Conservation (phyloP, 164 flowering plant species). For the Santalum album region DNA sequence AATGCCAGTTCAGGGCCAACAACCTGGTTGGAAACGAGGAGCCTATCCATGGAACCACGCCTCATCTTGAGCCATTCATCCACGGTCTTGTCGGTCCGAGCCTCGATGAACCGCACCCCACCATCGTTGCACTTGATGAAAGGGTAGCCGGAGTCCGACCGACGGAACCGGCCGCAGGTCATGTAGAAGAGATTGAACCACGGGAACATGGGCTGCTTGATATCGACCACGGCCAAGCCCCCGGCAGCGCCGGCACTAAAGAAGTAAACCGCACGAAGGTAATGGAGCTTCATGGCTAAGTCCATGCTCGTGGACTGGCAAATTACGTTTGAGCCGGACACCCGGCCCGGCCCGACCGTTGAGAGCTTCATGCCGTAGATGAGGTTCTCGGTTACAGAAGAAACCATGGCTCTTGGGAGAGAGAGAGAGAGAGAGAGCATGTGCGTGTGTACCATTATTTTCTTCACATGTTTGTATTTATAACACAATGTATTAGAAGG, state of each 20-base stretch:
- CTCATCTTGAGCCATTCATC: background rate
- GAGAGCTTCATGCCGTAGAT: background rate
- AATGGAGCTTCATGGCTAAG: background rate
- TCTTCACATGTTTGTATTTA: no score
- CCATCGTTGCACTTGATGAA: background rate
- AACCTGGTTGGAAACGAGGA: background rate
- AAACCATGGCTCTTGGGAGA: no score
- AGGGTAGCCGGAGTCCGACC: background rate
- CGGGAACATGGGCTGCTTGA: background rate
- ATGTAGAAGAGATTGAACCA: background rate
- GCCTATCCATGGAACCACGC: background rate
- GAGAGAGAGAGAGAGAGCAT: no score
- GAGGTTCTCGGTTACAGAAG: background rate
- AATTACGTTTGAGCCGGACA: background rate
- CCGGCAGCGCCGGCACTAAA: background rate
- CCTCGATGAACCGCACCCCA: background rate
- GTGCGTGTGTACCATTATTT: no score
- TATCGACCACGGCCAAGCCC: background rate
- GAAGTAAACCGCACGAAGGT: background rate
- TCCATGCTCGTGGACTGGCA: background rate
- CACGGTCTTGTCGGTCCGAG: background rate
- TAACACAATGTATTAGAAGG: no score
- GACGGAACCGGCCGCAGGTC: background rate
- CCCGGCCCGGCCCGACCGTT: background rate
- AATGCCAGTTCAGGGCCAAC: background rate